Evolutionary conservation across 2,329 filamentous ascomycete genomes (phyloP), one percentile per base, ranked within the genome.

Genomic region (Beauveria caledonica): DNA sequence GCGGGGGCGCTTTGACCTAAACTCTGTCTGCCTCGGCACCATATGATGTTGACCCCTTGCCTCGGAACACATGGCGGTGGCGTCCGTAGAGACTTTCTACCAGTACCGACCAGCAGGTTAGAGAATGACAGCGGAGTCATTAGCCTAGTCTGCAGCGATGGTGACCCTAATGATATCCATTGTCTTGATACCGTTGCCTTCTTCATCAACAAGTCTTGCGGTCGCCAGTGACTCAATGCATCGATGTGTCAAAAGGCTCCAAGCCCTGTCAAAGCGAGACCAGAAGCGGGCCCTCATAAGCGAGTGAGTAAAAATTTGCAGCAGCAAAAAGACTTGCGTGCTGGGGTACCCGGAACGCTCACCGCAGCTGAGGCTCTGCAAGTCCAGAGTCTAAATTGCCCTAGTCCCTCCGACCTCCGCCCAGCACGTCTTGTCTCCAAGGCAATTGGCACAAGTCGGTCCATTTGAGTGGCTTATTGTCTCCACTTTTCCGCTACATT

Each of bases 21-120:
- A 33, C 55, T 29, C 23, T 21, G 10, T 36, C 46, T 58, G 55
- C 55, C 55, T 50, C 45, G 55, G 55, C 55, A 50, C 29, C 29
- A 36, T 36, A 36, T 36, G 33, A 36, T 36, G 33, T 6, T 36
- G 33, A 36, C 33, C 33, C n/a, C n/a, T n/a, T n/a, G n/a, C n/a
- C 55, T 58, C 55, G 55, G 45, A 50, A 49, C 55, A 50, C 33
- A 44, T 58, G 55, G 44, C 55, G 21, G 55, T 58, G 55, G 55
- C 55, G 55, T 58, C 25, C 42, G 17, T 54, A 54, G 1, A 36
- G 13, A 36, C 11, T 11, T 15, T 36, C 33, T 36, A 36, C 33
- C 33, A 15, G 33, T 15, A 36, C 33, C 10, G 11, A 5, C 11
- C 33, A 13, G 33, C 11, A 15, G 33, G 33, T 13, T 15, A 36